Evolutionary conservation across 306 rosid genomes (phyloP), one percentile per base, ranked within the genome.

Genomic region (Senna siamea): DNA sequence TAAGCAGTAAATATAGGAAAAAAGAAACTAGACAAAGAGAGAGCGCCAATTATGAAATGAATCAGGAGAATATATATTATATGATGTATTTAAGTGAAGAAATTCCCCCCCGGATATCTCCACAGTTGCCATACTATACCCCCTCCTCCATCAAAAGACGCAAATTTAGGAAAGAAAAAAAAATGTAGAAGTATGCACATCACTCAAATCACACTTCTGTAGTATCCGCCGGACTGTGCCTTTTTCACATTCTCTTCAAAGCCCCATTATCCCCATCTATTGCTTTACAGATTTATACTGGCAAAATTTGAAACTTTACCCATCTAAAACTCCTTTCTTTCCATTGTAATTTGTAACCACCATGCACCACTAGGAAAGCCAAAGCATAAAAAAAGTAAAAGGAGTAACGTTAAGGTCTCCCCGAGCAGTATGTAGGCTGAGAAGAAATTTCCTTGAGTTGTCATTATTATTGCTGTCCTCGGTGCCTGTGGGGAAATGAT

Each of bases 81-180:
- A 40, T 73, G 62, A 78, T 73, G 75, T 76, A 72, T 59, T 28
- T 40, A 67, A 67, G 78, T 54, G 87, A 83, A 75, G 76, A 82
- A 80, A 74, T 78, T 74, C 75, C 73, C 75, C 73, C 77, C 52
- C 63, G 64, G 72, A 56, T 58, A 84, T 76, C 83, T 80, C 84
- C 92, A 80, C 84, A 68, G 50, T 77, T 66, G 76, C 81, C 82
- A 64, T 73, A 70, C 75, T 87, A 81, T 87, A 74, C 86, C 87
- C 87, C 82, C 78, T 40, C 80, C 81, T 77, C n/a, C n/a, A n/a
- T 51, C 59, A 34, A 46, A 77, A 38, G 66, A 18, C 46, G 22
- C 32, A 53, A 65, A 55, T 77, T 43, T 52, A 51, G 70, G 51
- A 34, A 53, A 70, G 18, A 19, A 9, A 0, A 12, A 48, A 43